These are phyloP conservation scores for Neofusicoccum sp. DNA, from an alignment of 2,329 filamentous ascomycete genomes.

Conservation along the genomic window DNA sequence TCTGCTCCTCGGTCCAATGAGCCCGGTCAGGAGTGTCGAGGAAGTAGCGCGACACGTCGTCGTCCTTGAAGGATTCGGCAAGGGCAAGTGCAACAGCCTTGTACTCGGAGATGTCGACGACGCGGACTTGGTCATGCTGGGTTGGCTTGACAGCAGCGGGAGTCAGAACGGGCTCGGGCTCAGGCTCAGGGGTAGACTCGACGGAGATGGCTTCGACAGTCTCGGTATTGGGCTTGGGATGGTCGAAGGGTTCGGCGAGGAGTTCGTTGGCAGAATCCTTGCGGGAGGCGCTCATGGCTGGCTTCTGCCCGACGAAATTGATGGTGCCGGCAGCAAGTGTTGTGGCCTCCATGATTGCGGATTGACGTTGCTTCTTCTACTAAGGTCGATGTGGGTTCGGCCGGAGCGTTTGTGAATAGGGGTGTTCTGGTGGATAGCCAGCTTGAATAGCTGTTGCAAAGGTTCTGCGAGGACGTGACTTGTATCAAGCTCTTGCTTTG, in stretches of 20 bases:
- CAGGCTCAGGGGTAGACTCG: conserved; percentile 30
- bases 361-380: conserved; percentile 38
- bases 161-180: conserved; percentile 19
- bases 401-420: conserved; percentile 47
- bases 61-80: conserved; percentile 73
- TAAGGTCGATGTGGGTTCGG: conserved; percentile 47
- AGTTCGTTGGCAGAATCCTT: conserved; percentile 18
- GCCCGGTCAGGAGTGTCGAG: conserved; percentile 68
- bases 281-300: conserved; percentile 34
- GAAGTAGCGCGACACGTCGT: conserved; percentile 73
- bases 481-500: conserved; percentile 2
- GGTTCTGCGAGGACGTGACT: not conserved
- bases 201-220: conserved; percentile 27
- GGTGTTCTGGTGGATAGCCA: conserved; percentile 38
- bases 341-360: conserved; percentile 48
- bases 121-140: conserved; percentile 55
- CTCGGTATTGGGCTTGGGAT: conserved; percentile 10
- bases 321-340: conserved; percentile 29
- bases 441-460: conserved; percentile 35
- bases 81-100: conserved; percentile 69
- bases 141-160: conserved; percentile 22
- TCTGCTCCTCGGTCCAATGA: conserved; percentile 61
- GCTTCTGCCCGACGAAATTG: conserved; percentile 36
- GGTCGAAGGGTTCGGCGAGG: not conserved
- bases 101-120: conserved; percentile 65